Base-by-base conservation (phyloP, 2,329 filamentous ascomycete genomes). In the Aspergillus sp. region DNA sequence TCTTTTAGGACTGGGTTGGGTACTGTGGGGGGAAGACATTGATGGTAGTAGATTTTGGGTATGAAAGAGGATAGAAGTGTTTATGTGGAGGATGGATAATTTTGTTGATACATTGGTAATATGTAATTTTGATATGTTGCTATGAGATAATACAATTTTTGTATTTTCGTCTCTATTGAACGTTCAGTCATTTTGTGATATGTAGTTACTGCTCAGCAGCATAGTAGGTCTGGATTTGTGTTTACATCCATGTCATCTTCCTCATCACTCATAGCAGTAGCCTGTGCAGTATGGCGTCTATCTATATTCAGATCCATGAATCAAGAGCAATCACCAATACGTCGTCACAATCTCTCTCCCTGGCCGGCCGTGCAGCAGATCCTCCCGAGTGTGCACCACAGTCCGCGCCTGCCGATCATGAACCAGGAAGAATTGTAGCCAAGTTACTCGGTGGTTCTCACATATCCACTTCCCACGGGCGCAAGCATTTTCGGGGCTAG, bases 371-470 rank as follows among this genome's bases (percentile, higher is more conserved):
- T 6, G 17, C 27, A 54, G 3, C 39, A 47, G 13, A 25, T 72
- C 75, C 17, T 79, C 49, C 36, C 27, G 13, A 4, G 56, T 58
- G 23, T 47, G 49, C 19, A 58, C 36, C 38, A 53, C 48, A 13
- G 52, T 36, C 17, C 39, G 19, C 19, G 53, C 21, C 41, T 58
- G 56, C 41, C 21, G 17, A 23, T 58, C 56, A 27, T 36, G 38
- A n/a, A 30, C 30, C 23, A 44, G 23, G 39, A 47, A 44, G 36
- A 58, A 48, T 7, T 58, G 23, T 5, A 52, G 8, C n/a, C 25
- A 30, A 3, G 39, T 17, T 1, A 58, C 32, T 8, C 56, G 56
- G 17, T 58, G 56, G 2, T 39, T 47, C 11, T 5, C 56, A 19
- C 56, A 58, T 2, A 58, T 27, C 56, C 56, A 58, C 10, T 36